Evolutionary conservation across 805 yeast species (phyloP), one percentile per base, ranked within the genome.

Genomic region (Lipomyces japonicus): DNA sequence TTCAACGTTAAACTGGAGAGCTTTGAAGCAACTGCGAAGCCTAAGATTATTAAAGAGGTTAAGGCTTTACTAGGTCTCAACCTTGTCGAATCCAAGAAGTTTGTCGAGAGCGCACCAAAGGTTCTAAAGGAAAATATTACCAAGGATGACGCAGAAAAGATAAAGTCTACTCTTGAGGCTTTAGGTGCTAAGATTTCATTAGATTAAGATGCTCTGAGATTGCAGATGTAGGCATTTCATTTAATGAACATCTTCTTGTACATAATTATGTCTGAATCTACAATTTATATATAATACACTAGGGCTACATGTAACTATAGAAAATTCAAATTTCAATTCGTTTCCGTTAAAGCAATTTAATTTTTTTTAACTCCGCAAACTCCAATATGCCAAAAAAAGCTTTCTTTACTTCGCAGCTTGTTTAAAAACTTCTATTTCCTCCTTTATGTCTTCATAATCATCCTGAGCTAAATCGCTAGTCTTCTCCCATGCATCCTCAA

Each of bases 51-150:
- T 69, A 93, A 93, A 76, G 98, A 93, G 74, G 95, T 93, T 63
- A 93, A 93, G 76, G 77, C 84, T 55, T 75, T 91, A 66, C 78
- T 93, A 65, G 96, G 96, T 14, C 77, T 93, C 63, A 87, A 96
- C 4, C 78, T 93, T 62, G 98, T 93, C 54, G 97, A 93, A 69
- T 86, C 97, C 56, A 93, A 93, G 82, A 93, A 93, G 75, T 86
- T 93, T 61, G 99, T 93, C 51, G 99, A 93, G 76, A 73, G 88
- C 64, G 97, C 99, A 55, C 99, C 99, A 63, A 93, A 93, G 78
- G 76, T 86, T 40, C 76, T 93, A 70, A 93, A 93, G 75, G 99
- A 93, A 64, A 88, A 89, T 63, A 89, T 93, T 55, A 84, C 95
- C 56, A 93, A 93, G 78, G 99, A 87, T 68, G 99, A 93, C 64